Evolutionary conservation across 2,329 filamentous ascomycete species (phyloP).

Genomic region (Pezicula carpinea): DNA sequence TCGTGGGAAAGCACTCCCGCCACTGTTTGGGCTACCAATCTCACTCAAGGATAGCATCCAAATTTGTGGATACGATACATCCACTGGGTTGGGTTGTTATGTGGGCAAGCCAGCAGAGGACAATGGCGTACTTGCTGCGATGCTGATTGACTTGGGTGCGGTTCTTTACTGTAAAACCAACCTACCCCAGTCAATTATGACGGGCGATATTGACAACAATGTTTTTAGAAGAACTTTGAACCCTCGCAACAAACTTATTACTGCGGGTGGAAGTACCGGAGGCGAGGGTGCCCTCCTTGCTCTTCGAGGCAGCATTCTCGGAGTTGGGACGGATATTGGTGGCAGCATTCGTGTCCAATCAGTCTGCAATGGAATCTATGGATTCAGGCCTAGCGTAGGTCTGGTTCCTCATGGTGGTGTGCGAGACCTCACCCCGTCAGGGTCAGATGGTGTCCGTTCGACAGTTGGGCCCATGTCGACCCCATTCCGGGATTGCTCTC

Average conservation of each 20-base stretch:
- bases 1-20: slow-evolving; percentile 41
- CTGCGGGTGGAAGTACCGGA: slow-evolving; percentile 56
- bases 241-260: slow-evolving; percentile 49
- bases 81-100: slow-evolving; percentile 48
- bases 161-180: slow-evolving; percentile 65
- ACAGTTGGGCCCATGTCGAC: slow-evolving; percentile 40
- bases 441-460: slow-evolving; percentile 42
- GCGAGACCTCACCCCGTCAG: slow-evolving; percentile 47
- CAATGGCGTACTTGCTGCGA: slow-evolving; percentile 50
- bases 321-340: slow-evolving; percentile 55
- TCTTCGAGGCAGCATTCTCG: slow-evolving; percentile 45
- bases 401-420: slow-evolving; percentile 37
- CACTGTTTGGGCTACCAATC: slow-evolving; percentile 55
- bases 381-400: slow-evolving; percentile 39
- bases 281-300: slow-evolving; percentile 56
- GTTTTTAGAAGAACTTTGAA: slow-evolving; percentile 57
- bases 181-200: slow-evolving; percentile 50
- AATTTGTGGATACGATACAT: slow-evolving; percentile 43
- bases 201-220: slow-evolving; percentile 52
- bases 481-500: slow-evolving; percentile 41
- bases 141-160: slow-evolving; percentile 54
- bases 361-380: slow-evolving; percentile 42
- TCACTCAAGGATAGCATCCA: slow-evolving; percentile 56
- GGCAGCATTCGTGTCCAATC: slow-evolving; percentile 34
- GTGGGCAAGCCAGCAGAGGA: slow-evolving; percentile 44